These are phyloP conservation scores for Chimonanthus salicifolius DNA, from an alignment of 164 flowering plant species.

Conservation along the genomic window DNA sequence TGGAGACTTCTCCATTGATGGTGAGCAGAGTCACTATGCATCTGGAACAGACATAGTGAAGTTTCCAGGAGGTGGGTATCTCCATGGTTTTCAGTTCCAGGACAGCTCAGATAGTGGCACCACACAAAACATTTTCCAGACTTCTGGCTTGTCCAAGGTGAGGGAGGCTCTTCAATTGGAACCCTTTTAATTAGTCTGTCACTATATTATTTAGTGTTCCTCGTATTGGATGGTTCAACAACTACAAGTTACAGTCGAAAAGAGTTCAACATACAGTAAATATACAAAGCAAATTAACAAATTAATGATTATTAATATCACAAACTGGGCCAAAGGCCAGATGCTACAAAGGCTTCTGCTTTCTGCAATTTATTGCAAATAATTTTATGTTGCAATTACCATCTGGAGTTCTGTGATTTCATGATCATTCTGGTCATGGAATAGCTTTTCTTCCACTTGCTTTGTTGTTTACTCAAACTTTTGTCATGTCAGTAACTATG, in stretches of 20 bases:
- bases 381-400: neutral
- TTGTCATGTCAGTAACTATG: neutral
- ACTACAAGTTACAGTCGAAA: neutral
- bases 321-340: neutral
- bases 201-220: neutral
- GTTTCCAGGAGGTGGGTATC: conserved; percentile 80
- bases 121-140: conserved; percentile 59
- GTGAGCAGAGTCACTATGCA: conserved; percentile 93
- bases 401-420: neutral
- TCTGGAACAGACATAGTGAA: conserved; percentile 90
- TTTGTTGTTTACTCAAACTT: neutral
- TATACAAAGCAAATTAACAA: no score
- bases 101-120: conserved; percentile 95
- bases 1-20: conserved; percentile 87
- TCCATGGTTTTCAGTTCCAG: conserved; percentile 77
- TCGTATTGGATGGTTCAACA: neutral
- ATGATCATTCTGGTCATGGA: neutral
- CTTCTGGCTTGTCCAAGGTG: conserved; percentile 68
- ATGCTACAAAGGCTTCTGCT: neutral
- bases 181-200: neutral
- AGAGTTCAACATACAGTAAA: neutral
- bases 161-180: conserved; percentile 7
- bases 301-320: neutral
- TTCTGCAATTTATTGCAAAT: neutral
- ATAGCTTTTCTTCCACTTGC: neutral